Base-by-base conservation (phyloP, 495 filamentous ascomycete species). In the Trichocladium uniseriatum region DNA sequence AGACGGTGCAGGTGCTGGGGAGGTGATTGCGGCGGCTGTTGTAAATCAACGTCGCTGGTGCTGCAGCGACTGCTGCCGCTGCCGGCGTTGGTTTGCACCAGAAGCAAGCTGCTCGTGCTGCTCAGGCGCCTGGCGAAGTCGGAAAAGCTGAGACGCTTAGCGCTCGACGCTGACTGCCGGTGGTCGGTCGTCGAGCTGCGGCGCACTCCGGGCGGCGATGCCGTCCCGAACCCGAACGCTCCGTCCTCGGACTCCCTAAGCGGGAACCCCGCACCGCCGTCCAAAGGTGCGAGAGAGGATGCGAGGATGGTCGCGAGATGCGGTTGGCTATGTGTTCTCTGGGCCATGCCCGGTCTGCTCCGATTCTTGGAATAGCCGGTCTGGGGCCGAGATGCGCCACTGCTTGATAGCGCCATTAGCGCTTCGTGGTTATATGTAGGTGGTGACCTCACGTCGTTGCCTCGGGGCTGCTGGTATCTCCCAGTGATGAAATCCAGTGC, bases 111-210 rank as follows among this genome's bases (percentile, higher is more conserved):
- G 50, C 69, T 74, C 7, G 76, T 77, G 37, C 68, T 72, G 49
- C 72, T 74, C 35, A 79, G 56, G 27, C 75, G 60, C 45, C 74
- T 74, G 16, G 76, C 70, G 49, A 78, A 78, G 24, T 79, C 76
- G 51, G 65, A 69, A 49, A 78, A 78, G 53, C 69, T 73, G 3
- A 78, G 65, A 34, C 72, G 59, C 55, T 76, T 79, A 24, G 48
- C 48, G 54, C 60, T 63, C 24, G 62, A 75, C 13, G 64, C 65
- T 18, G 74, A 77, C 10, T 67, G 64, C 16, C 73, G 69, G 48
- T 73, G 72, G 46, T 71, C 69, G 11, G 43, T 47, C 13, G 43
- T 32, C 11, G 31, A 38, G 47, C 53, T 51, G 35, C 55, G 58
- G 7, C 58, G 56, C 20, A 54, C 16, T 42, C 46, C 43, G 1